Base-by-base conservation (phyloP, 2,329 filamentous ascomycete genomes). In the Aspergillus sp. region DNA sequence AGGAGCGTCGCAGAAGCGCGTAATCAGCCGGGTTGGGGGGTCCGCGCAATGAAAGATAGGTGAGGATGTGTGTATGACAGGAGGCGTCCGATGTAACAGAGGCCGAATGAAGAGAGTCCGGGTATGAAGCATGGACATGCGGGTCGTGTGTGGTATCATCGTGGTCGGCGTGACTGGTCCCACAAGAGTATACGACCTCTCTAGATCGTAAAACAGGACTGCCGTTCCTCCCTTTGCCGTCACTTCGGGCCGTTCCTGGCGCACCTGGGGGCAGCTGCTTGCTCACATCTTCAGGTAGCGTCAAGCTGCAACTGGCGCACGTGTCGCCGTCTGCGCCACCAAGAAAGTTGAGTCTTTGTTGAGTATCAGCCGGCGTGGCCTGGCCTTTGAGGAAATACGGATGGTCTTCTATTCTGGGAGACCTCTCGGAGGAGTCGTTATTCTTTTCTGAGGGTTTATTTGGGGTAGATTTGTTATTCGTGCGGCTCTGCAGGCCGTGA, bases 261-360 rank as follows among this genome's bases (percentile, higher is more conserved):
- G 82, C 81, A 19, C 82, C 82, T 8, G 77, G 76, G 13, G 84
- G 82, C 3, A 86, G 76, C 64, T 81, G 78, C 65, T 81, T 81
- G 73, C 80, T 82, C 66, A 83, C 79, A 67, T 80, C 79, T 65
- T 83, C 81, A 8, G 84, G 84, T 1, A 86, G 75, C 6, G 81
- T 80, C 68, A 86, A 79, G 63, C 79, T 81, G 71, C 84, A 87
- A 71, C 84, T 86, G 57, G 84, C 83, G 72, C 84, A 87, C 12
- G 80, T 81, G 49, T 85, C 83, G 45, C 78, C 76, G 58, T 85
- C 82, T 2, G 77, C 69, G 25, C 76, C 73, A 45, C 74, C 73
- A 43, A 76, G 70, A n/a, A 74, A 76, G 64, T 77, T 80, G 30
- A 76, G 67, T 57, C 72, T 79, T n/a, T 83, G 60, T 28, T 54